Base-by-base conservation (phyloP, 2,329 filamentous ascomycete species). In the Bisporella sp. region DNA sequence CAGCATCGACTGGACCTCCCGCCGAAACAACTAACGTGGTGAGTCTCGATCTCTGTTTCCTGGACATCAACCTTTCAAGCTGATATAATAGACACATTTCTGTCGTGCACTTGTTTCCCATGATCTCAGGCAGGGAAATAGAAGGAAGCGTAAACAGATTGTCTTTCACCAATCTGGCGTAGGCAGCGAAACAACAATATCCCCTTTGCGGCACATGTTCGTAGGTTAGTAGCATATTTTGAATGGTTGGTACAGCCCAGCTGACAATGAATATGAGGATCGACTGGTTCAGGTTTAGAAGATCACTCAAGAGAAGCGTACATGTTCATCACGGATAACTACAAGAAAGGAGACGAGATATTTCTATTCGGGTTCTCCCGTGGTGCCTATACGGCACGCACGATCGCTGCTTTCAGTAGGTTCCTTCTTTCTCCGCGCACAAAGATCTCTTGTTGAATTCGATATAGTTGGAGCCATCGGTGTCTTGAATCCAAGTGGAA, bases 221-320 rank as follows among this genome's bases (percentile, higher is more conserved):
- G 21, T 21, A 21, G 21, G 21, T 21, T 21, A 3, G 21, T 21
- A 21, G 21, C 21, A 21, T 21, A 21, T 21, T 21, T 21, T 21
- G 21, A 21, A 21, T 21, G 21, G 21, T 21, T 3, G 2, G 3
- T 21, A 21, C 21, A 21, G 21, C 21, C 21, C 21, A 21, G 21
- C 21, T 21, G 21, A 21, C 21, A 21, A 21, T 21, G 21, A 21
- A 21, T 21, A 21, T 21, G 21, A 46, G 78, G 78, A 42, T 73
- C 76, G 2, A 78, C 81, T 58, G 77, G 78, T 2, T 63, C 71
- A 12, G 77, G 78, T 1, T 72, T 82, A 40, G 60, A 60, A 31
- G 62, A 64, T 73, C 61, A 76, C 54, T 68, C 76, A 32, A 68
- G 71, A 31, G 74, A 76, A 61, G 72, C 71, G 4, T 77, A 76